These are phyloP conservation scores for Helotiales sp. DNA, from an alignment of 2,329 filamentous ascomycete species.

Conservation along the genomic window DNA sequence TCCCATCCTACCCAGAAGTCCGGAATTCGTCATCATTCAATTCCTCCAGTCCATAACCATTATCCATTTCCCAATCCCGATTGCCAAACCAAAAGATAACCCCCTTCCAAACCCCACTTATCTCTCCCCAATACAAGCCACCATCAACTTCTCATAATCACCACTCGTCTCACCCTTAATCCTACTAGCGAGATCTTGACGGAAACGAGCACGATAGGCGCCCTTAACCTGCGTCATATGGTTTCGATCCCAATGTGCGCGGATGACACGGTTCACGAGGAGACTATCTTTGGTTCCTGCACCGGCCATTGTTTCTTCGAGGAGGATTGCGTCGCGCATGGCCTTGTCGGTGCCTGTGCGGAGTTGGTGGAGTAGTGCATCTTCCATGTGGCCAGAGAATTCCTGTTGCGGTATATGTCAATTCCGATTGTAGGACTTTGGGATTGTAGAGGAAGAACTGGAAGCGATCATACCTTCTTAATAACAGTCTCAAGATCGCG, in stretches of 20 bases:
- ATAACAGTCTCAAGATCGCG: slow-evolving; percentile 74
- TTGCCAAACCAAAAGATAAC: too few relatives aligned
- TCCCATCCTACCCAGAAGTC: too few relatives aligned
- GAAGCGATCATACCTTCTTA: slow-evolving; percentile 58
- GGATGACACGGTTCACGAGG: slow-evolving; percentile 77
- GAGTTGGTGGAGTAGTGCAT: slow-evolving; percentile 81
- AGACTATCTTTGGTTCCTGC: slow-evolving; percentile 84
- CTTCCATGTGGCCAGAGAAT: slow-evolving; percentile 92
- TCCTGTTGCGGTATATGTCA: slow-evolving; percentile 51
- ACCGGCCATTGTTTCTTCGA: slow-evolving; percentile 90
- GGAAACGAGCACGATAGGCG: slow-evolving; percentile 76
- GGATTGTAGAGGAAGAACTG: background rate
- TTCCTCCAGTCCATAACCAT: background rate
- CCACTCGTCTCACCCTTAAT: slow-evolving; percentile 85
- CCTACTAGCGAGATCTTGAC: slow-evolving; percentile 67
- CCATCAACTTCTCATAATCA: slow-evolving; percentile 77
- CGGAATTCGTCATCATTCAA: too few relatives aligned
- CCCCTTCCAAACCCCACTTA: background rate
- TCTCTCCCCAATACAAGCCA: slow-evolving; percentile 53
- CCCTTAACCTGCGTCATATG: slow-evolving; percentile 78
- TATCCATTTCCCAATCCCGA: background rate
- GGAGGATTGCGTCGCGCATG: slow-evolving; percentile 77
- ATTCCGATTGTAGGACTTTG: slow-evolving; percentile 9
- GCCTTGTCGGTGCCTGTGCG: slow-evolving; percentile 77
- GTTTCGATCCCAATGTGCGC: slow-evolving; percentile 80